Percentiles rank a stretch among this genome's conserved stretches.
Evolutionary conservation across 306 rosid genomes (phyloP).

Genomic region (cucumber (Cucumis sativus)): DNA sequence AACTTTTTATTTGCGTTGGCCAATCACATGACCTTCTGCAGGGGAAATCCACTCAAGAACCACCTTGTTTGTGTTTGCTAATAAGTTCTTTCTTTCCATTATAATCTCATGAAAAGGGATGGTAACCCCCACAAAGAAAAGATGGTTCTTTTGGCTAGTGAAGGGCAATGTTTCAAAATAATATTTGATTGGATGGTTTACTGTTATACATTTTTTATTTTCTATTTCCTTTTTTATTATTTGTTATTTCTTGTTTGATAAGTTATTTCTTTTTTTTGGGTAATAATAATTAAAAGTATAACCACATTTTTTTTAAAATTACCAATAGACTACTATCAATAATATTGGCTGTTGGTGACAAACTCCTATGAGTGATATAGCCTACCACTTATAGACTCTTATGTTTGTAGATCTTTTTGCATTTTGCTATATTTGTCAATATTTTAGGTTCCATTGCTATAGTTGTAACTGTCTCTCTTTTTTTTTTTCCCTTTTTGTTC

Average conservation of each 20-base stretch:
- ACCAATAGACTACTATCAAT: too few species aligned
- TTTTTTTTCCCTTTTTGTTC: not conserved
- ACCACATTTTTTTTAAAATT: too few species aligned
- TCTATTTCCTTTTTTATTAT: not conserved
- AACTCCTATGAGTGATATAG: too few species aligned
- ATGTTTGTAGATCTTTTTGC: too few species aligned
- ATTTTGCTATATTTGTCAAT: too few species aligned
- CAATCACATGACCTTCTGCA: not conserved
- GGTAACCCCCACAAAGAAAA: not conserved
- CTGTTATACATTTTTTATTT: not conserved
- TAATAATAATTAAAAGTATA: too few species aligned
- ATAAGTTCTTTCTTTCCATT: not conserved
- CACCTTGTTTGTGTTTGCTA: not conserved
- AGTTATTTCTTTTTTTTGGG: not conserved
- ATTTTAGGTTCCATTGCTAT: too few species aligned
- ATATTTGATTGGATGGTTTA: not conserved
- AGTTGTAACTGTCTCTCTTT: too few species aligned
- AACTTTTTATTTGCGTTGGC: not conserved
- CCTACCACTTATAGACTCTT: too few species aligned
- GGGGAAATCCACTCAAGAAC: not conserved
- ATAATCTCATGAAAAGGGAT: not conserved
- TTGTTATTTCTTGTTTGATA: not conserved
- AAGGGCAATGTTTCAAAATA: not conserved
- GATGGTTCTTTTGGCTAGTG: not conserved
- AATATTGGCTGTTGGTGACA: too few species aligned